These are phyloP conservation scores for Penicillium steckii DNA, from an alignment of 495 filamentous ascomycete genomes.

Conservation along the genomic window DNA sequence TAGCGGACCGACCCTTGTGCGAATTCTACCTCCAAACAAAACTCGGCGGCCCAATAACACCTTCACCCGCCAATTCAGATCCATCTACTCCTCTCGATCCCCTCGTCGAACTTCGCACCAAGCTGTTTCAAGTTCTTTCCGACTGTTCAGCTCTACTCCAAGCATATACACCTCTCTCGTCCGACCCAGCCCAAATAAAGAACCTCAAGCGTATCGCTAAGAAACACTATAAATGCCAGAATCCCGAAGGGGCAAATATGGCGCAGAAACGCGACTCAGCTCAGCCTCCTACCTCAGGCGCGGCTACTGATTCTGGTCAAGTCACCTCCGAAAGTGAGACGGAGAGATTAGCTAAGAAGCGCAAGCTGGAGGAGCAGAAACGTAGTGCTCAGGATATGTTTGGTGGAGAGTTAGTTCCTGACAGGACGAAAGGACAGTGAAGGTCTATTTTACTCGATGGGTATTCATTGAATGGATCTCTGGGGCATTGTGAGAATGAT, in stretches of 20 bases:
- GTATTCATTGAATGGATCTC: too few relatives aligned
- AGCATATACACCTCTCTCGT: constrained; percentile 40
- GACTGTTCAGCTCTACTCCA: constrained; percentile 39
- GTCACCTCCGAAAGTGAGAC: constrained; percentile 39
- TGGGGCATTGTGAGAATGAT: too few relatives aligned
- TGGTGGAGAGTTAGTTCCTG: constrained; percentile 39
- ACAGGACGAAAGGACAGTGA: constrained; percentile 32
- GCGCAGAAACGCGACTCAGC: constrained; percentile 44
- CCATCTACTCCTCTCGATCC: constrained; percentile 21
- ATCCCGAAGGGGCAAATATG: constrained; percentile 58
- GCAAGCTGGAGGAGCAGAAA: constrained; percentile 36
- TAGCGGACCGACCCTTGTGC: constrained; percentile 71
- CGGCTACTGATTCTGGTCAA: constrained; percentile 21
- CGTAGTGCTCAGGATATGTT: constrained; percentile 34
- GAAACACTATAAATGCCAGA: constrained; percentile 77
- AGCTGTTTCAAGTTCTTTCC: constrained; percentile 41
- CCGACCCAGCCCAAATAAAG: constrained; percentile 47
- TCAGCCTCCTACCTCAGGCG: constrained; percentile 13
- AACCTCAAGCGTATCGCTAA: constrained; percentile 60
- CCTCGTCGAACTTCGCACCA: constrained; percentile 36
- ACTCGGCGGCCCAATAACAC: constrained; percentile 42
- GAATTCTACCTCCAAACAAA: constrained; percentile 73
- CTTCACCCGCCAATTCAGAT: constrained; percentile 4
- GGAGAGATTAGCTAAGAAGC: constrained; percentile 45
- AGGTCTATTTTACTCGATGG: neutral